phyloP scores from a whole-genome alignment of 2,329 filamentous ascomycete genomes.

The Sclerotinia minor region DNA sequence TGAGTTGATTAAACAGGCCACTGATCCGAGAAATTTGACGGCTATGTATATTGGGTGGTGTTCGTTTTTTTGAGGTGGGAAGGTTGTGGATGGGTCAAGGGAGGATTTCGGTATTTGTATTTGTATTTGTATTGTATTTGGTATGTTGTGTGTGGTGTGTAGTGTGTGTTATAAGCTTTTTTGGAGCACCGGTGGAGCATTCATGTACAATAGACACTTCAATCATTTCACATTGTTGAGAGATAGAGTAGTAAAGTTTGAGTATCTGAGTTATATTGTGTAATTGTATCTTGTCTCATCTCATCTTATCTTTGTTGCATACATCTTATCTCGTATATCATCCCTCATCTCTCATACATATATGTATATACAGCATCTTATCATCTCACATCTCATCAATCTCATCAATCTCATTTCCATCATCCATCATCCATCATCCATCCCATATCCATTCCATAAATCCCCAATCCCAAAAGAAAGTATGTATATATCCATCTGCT shows the following conservation, averaged over 20 bases:
- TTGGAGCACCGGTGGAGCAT: no score
- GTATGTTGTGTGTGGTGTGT: no score
- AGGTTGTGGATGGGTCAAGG: neutral
- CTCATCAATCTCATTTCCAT: no score
- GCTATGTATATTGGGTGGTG: conserved; percentile 98
- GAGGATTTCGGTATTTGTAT: neutral
- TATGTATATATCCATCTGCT: no score
- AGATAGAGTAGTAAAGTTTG: neutral
- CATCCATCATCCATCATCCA: neutral
- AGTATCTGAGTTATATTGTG: no score
- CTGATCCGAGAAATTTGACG: conserved; percentile 74
- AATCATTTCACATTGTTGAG: neutral
- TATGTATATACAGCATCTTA: neutral
- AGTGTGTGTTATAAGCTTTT: no score
- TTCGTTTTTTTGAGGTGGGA: conserved; percentile 56
- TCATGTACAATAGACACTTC: neutral
- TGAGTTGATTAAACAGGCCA: conserved; percentile 85
- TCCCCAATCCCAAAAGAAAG: neutral
- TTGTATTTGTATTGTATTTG: neutral
- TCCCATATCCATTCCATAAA: neutral
- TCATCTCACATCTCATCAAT: neutral
- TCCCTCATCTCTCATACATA: neutral
- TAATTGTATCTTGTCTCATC: neutral
- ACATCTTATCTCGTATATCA: neutral
- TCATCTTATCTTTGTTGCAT: neutral